Conservation (phyloP, 2,329 filamentous ascomycete genomes). For the Leptographium procerum region DNA sequence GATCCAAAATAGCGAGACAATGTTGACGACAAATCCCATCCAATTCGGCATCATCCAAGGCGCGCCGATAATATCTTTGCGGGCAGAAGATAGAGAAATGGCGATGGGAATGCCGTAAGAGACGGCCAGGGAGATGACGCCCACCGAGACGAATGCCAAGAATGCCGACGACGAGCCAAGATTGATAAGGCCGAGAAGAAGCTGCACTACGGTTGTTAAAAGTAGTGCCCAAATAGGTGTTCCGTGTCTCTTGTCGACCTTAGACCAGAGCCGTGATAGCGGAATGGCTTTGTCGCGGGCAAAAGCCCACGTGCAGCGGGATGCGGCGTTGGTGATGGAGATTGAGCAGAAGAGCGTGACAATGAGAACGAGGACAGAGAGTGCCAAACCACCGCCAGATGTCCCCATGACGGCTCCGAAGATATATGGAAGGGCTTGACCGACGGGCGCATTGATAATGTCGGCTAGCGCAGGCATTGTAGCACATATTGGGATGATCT, state of each 20-base stretch:
- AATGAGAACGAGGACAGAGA: slow-evolving; percentile 29
- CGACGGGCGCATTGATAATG: slow-evolving; percentile 29
- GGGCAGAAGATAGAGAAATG: slow-evolving; percentile 28
- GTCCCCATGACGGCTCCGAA: slow-evolving; percentile 31
- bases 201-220: slow-evolving; percentile 22
- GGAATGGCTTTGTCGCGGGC: slow-evolving; percentile 29
- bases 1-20: slow-evolving; percentile 41
- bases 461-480: slow-evolving; percentile 34
- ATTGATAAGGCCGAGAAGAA: slow-evolving; percentile 29
- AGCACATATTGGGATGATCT: slow-evolving; percentile 40
- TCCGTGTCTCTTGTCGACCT: slow-evolving; percentile 21
- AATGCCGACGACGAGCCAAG: slow-evolving; percentile 32
- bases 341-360: slow-evolving; percentile 29
- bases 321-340: slow-evolving; percentile 20
- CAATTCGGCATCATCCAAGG: slow-evolving; percentile 14
- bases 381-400: slow-evolving; percentile 28
- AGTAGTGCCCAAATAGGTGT: slow-evolving; percentile 21
- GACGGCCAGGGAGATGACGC: slow-evolving; percentile 31
- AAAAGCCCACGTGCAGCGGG: slow-evolving; percentile 11
- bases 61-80: slow-evolving; percentile 25
- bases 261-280: slow-evolving; percentile 24
- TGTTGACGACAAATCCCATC: slow-evolving; percentile 6
- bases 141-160: slow-evolving; percentile 25
- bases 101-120: slow-evolving; percentile 28
- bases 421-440: slow-evolving; percentile 32